Conservation (phyloP, 352 stramenopile genomes). For the Elongisporangium undulatum region DNA sequence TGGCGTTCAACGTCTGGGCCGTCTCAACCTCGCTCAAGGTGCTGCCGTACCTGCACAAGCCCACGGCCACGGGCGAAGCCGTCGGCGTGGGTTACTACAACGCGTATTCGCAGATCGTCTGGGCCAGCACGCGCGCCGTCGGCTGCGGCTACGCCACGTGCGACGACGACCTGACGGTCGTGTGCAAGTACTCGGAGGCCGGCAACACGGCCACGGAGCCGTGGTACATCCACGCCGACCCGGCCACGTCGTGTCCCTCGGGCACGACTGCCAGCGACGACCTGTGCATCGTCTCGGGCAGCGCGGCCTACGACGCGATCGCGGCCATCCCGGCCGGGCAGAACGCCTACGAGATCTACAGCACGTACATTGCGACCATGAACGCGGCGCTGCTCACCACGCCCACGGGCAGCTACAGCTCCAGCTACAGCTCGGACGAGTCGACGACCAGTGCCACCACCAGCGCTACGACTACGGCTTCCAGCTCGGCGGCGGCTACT, state of each 20-base stretch:
- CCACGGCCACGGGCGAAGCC: slow-evolving; percentile 26
- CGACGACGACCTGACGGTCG: slow-evolving; percentile 29
- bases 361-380: slow-evolving; percentile 44
- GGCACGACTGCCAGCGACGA: slow-evolving; percentile 37
- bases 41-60: slow-evolving; percentile 40
- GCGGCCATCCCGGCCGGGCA: slow-evolving; percentile 46
- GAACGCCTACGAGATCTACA: slow-evolving; percentile 58
- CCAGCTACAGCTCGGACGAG: background rate
- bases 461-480: slow-evolving; percentile 5
- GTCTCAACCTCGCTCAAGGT: slow-evolving; percentile 41
- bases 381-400: slow-evolving; percentile 34
- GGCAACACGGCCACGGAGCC: slow-evolving; percentile 45
- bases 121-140: slow-evolving; percentile 49
- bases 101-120: slow-evolving; percentile 77
- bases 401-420: background rate
- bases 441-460: slow-evolving; percentile 1
- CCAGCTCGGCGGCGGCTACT: slow-evolving; percentile 2
- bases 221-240: slow-evolving; percentile 57
- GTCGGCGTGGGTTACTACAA: slow-evolving; percentile 63
- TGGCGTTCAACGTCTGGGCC: slow-evolving; percentile 57
- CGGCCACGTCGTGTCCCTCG: slow-evolving; percentile 39
- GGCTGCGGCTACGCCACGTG: slow-evolving; percentile 57
- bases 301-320: slow-evolving; percentile 43
- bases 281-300: slow-evolving; percentile 48
- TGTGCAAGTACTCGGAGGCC: slow-evolving; percentile 55